Conservation (phyloP, 208 protist species). For the Naegleria lovaniensis region DNA sequence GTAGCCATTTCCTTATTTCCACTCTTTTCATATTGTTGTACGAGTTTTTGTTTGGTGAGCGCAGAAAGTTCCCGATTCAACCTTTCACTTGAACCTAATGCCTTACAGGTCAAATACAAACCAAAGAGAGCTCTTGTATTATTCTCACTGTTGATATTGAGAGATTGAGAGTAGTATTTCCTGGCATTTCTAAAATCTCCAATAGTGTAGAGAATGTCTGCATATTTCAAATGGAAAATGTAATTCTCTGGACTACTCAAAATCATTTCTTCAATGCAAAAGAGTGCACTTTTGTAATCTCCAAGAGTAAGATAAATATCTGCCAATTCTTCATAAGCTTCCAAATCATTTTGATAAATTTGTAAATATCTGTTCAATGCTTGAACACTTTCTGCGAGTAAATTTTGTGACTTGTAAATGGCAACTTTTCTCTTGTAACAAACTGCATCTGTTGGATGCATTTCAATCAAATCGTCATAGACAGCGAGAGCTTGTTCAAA, state of each 20-base stretch:
- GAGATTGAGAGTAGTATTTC: conserved; percentile 26
- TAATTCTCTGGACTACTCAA: conserved; percentile 15
- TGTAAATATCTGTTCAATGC: neutral
- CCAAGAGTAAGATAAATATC: neutral
- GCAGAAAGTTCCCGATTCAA: neutral
- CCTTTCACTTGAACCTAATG: neutral
- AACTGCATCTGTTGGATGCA: neutral
- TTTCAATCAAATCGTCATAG: neutral
- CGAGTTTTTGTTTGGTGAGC: neutral
- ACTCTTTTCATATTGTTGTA: neutral
- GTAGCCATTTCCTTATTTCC: neutral
- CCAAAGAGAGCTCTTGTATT: conserved; percentile 19
- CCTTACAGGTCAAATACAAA: conserved; percentile 5
- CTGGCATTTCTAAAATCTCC: conserved; percentile 9
- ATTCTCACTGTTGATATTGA: conserved; percentile 3
- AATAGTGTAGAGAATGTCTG: conserved; percentile 4
- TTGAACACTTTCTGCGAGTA: neutral
- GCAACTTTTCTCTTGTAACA: conserved; percentile 6
- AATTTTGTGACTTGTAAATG: neutral
- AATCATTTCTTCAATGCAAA: conserved; percentile 29
- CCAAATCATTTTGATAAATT: conserved; percentile 13
- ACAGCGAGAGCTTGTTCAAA: neutral
- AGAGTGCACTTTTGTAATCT: conserved; percentile 25
- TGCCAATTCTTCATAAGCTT: conserved; percentile 20
- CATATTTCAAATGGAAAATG: conserved; percentile 28